Percentiles rank a stretch among this genome's conserved stretches.
Conservation (phyloP, 805 yeast species). For the Suhomyces xylopsoci region DNA sequence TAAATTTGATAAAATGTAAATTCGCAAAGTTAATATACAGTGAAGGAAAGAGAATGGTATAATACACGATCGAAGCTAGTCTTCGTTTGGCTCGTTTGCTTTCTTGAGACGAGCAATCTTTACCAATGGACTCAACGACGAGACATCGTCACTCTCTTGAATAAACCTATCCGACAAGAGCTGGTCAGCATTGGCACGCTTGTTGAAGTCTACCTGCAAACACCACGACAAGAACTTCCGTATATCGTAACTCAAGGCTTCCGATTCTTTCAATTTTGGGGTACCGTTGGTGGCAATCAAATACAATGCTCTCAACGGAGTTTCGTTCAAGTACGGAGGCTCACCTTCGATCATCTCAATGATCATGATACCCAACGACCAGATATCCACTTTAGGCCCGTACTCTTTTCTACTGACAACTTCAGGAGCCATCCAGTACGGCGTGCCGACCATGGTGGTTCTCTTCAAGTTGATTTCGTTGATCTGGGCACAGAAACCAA, state of each 20-base stretch:
- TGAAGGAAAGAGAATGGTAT: not conserved
- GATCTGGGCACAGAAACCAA: conserved; percentile 92
- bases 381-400: conserved; percentile 94
- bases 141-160: conserved; percentile 56
- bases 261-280: conserved; percentile 88
- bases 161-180: conserved; percentile 67
- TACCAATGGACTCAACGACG: conserved; percentile 68
- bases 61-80: not conserved
- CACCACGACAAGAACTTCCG: conserved; percentile 72
- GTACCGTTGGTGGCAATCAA: conserved; percentile 96
- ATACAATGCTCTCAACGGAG: conserved; percentile 90
- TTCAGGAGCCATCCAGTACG: conserved; percentile 99
- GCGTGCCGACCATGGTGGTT: conserved; percentile 98
- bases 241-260: conserved; percentile 62
- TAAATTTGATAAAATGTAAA: not conserved
- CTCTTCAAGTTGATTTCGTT: conserved; percentile 75
- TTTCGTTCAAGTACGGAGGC: conserved; percentile 96
- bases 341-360: conserved; percentile 99
- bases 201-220: conserved; percentile 77
- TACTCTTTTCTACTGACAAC: conserved; percentile 93
- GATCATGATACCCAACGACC: conserved; percentile 98
- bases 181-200: conserved; percentile 75
- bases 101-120: conserved; percentile 71
- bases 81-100: conserved; percentile 21
- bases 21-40: not conserved